Base-by-base conservation (phyloP, 2,329 filamentous ascomycete species). In the Botrytis fragariae region DNA sequence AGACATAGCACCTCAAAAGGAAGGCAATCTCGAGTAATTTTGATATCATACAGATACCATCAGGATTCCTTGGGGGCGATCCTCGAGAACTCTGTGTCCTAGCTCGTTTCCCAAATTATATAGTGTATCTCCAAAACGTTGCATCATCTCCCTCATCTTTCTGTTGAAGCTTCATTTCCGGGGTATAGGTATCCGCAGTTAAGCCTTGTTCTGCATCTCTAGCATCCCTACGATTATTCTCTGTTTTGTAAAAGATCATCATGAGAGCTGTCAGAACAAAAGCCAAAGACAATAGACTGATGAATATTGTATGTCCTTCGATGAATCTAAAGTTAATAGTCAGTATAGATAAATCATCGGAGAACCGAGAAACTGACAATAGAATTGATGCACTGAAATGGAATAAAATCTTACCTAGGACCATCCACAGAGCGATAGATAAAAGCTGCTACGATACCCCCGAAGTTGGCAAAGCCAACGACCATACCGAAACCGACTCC, bases 401-500 rank as follows among this genome's bases (percentile, higher is more conserved):
- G 3, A 78, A 77, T 75, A 70, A 45, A 44, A 54, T 9, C 20
- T n/a, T 74, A 78, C 78, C 77, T 75, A 20, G 79, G 78, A 22
- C 69, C 57, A 73, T 87, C 83, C 42, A 82, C 81, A 35, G 81
- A 73, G 9, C 84, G 79, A 75, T 86, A 89, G 22, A 87, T 82
- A 75, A 85, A 87, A 7, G 84, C 82, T 1, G 86, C 83, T 69
- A 88, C 81, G 87, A 74, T 63, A 62, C 95, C 94, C 79, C 97
- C 97, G 62, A 97, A 85, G 80, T 97, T 97, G 32, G 94, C 94
- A 91, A 93, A 97, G 32, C 92, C 94, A 75, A 97, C 95, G 72
- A 97, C 92, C 77, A 97, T 90, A 0, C 94, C 95, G 1, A 97
- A 84, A 0, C 93, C 93, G 25, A 97, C 91, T 54, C 93, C 95